Percentiles rank a stretch among this genome's conserved stretches.
Conservation (phyloP, 129 eudicot genomes). For the Ambrosia trifida region DNA sequence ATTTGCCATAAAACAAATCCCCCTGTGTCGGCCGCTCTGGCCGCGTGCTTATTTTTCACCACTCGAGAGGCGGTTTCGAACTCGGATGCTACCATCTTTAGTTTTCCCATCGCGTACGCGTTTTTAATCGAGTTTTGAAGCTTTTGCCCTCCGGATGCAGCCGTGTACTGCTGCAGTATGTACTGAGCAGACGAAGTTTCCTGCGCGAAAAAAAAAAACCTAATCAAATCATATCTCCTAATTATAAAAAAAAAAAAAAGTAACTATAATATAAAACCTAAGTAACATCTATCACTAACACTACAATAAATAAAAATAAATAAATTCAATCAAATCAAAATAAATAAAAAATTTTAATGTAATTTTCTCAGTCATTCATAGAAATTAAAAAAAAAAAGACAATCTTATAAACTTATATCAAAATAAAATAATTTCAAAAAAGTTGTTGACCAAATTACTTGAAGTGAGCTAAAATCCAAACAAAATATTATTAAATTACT, state of each 20-base stretch:
- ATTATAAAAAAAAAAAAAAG: no score
- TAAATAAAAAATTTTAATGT: no score
- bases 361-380: no score
- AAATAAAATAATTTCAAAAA: neutral
- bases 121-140: conserved; percentile 68
- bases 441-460: neutral
- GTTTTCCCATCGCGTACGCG: conserved; percentile 82
- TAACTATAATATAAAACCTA: no score
- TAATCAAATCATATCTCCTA: no score
- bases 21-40: conserved; percentile 68
- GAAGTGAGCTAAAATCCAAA: conserved; percentile 15
- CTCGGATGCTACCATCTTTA: conserved; percentile 82
- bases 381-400: neutral
- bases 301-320: no score
- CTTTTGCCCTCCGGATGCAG: conserved; percentile 86
- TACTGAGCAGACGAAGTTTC: conserved; percentile 94
- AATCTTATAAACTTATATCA: neutral
- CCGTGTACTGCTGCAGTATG: conserved; percentile 83
- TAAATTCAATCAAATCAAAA: neutral
- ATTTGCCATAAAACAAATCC: conserved; percentile 91
- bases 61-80: conserved; percentile 72
- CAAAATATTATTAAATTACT: neutral
- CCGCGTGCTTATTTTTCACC: conserved; percentile 55
- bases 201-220: conserved; percentile 35
- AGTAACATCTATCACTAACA: no score